phyloP scores from a whole-genome alignment of 1,284 basidiomycete species.

The Puccinia coronata region DNA sequence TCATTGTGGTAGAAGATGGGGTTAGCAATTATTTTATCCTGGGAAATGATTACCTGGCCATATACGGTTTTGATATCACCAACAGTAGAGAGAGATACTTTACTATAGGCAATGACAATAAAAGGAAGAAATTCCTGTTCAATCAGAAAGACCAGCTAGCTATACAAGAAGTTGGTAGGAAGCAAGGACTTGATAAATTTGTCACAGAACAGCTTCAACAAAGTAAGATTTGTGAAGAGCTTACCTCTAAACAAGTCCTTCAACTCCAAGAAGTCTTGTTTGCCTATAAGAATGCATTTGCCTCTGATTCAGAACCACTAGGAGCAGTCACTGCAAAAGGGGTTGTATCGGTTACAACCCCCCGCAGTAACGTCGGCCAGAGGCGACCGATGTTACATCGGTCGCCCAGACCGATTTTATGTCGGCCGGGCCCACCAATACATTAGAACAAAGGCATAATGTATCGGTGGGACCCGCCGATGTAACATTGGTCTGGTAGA shows the following conservation, averaged over 20 bases:
- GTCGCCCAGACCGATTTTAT: too few species aligned
- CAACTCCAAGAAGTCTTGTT: neutral
- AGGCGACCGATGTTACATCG: too few species aligned
- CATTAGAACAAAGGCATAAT: too few species aligned
- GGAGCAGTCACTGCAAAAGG: too few species aligned
- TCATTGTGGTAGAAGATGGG: constrained; percentile 11
- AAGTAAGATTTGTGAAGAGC: neutral
- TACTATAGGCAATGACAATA: constrained; percentile 10
- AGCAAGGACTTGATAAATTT: neutral
- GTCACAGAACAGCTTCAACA: neutral
- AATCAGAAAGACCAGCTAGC: neutral
- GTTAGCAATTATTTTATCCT: neutral
- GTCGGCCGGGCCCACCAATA: too few species aligned
- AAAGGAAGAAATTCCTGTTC: neutral
- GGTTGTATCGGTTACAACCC: too few species aligned
- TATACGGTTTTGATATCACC: constrained; percentile 5
- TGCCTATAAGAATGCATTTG: neutral
- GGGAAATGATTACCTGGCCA: neutral
- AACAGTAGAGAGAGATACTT: constrained; percentile 13
- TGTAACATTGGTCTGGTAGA: too few species aligned
- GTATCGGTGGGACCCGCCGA: too few species aligned
- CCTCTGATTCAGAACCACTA: neutral
- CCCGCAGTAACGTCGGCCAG: too few species aligned
- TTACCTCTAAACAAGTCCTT: neutral
- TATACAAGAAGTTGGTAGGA: neutral